Base-by-base conservation (phyloP, 139 green algal species). In the Coccomyxa sp. region DNA sequence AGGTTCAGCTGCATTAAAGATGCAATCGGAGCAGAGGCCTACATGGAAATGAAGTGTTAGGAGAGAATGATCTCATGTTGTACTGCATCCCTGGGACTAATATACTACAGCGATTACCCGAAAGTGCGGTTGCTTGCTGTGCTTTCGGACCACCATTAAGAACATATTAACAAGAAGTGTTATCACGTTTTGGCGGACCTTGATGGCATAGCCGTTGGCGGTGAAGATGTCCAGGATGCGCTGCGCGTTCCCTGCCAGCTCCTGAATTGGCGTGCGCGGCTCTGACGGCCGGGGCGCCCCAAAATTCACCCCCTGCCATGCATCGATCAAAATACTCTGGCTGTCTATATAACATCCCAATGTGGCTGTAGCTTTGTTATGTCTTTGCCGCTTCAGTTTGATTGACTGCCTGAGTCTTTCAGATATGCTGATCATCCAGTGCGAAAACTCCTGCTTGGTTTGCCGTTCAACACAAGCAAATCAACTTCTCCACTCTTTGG, bases 141-240 rank as follows among this genome's bases (percentile, higher is more conserved):
- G 67, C 67, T 13, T 30, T 75, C 23, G 67, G 67, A 3, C 14
- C 31, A 66, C 14, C 76, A 80, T 30, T 4, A 80, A 31, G 13
- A 31, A 80, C 32, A 60, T 1, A 28, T 79, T 3, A 59, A 18
- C 32, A 31, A 18, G 17, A 27, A 80, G 76, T 25, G 0, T 74
- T 9, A 28, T 25, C 0, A 25, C 38, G 3, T 51, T 51, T 51
- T 51, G 38, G 57, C 45, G 10, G 68, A 86, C 60, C 57, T 86
- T 88, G 28, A 92, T 82, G 4, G 90, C 87, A 83, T 89, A 97
- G 7, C 94, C 94, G 0, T 87, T 85, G 18, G 81, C 75, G 10
- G 86, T 83, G 84, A 95, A 93, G 38, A 95, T 82, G 79, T 88
- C 77, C 38, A 94, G 79, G 32, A 96, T 45, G 59, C 67, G 13